Conservation (phyloP, 2,329 filamentous ascomycete genomes). For the Aaosphaeria arxii region DNA sequence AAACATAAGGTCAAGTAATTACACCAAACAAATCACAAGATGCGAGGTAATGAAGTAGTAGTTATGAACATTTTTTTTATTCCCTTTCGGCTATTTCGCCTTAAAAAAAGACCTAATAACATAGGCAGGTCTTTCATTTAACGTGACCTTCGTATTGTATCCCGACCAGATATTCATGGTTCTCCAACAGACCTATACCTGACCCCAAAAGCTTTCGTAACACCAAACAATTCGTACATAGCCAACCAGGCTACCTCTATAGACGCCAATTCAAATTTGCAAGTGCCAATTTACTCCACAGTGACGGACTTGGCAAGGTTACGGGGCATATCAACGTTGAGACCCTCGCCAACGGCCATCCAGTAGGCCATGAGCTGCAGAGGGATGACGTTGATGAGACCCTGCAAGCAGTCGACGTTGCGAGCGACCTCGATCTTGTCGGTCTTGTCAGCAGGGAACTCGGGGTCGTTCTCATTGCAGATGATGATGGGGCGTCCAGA, state of each 20-base stretch:
- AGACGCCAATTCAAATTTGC: slow-evolving; percentile 17
- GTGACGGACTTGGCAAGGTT: slow-evolving; percentile 99
- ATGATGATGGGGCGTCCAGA: slow-evolving; percentile 97
- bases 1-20: too few species aligned
- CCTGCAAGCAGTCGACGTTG: slow-evolving; percentile 93
- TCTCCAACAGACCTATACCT: slow-evolving; percentile 3
- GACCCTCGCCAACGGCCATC: slow-evolving; percentile 91
- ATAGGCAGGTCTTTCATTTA: too few species aligned
- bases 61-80: too few species aligned
- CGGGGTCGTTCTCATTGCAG: slow-evolving; percentile 85
- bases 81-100: too few species aligned
- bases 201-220: slow-evolving; percentile 20
- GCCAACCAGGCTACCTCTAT: slow-evolving; percentile 19
- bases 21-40: too few species aligned
- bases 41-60: too few species aligned
- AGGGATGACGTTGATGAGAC: slow-evolving; percentile 95
- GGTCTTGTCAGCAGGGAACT: slow-evolving; percentile 84
- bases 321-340: slow-evolving; percentile 97
- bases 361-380: slow-evolving; percentile 98
- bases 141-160: too few species aligned
- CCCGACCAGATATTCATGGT: too few species aligned
- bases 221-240: slow-evolving; percentile 21
- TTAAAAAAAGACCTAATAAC: too few species aligned
- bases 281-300: slow-evolving; percentile 68
- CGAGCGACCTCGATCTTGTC: slow-evolving; percentile 97